Evolutionary conservation across 2,329 filamentous ascomycete genomes (phyloP), one percentile per base, ranked within the genome.

Genomic region (Fusarium luffae): DNA sequence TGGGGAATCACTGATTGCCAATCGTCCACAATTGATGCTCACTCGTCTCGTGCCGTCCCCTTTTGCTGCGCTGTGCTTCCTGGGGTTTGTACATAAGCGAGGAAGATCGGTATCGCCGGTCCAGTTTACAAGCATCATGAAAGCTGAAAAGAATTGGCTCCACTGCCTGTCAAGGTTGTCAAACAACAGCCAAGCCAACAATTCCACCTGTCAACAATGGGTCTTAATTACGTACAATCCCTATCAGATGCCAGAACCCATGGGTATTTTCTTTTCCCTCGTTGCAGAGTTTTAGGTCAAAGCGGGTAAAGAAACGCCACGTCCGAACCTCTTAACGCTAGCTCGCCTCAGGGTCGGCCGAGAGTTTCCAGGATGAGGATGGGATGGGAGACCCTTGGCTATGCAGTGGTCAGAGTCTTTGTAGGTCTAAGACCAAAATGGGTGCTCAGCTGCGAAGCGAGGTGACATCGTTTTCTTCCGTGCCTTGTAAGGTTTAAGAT

Each of bases 111-210:
- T 18, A 46, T 63, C 44, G 7, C 42, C 41, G 42, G 43, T 63
- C 63, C 61, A 49, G 49, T 34, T 66, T 52, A 30, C 63, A 66
- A 66, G 60, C 63, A 66, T 54, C 7, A 18, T 28, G n/a, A 23
- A 25, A 46, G 23, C 28, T 48, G 61, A 65, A 44, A 12, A 8
- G 18, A 10, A 28, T 27, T 16, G n/a, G 34, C 32, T 27, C 48
- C 48, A 51, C 48, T 41, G 13, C 21, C 30, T 51, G 46, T 51
- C 48, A 27, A 19, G 21, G 34, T 37, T 37, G 34, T 37, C 34
- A 37, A 37, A 37, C 34, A 18, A n/a, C 3, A 37, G 34, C 34
- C 34, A 37, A 37, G 34, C 34, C 34, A 37, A 37, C 18, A 37
- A 37, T 37, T n/a, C 18, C 5, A 37, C 34, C 30, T 51, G 27